These are phyloP conservation scores for Sporothrix globosa DNA, from an alignment of 2,329 filamentous ascomycete species.

Conservation along the genomic window DNA sequence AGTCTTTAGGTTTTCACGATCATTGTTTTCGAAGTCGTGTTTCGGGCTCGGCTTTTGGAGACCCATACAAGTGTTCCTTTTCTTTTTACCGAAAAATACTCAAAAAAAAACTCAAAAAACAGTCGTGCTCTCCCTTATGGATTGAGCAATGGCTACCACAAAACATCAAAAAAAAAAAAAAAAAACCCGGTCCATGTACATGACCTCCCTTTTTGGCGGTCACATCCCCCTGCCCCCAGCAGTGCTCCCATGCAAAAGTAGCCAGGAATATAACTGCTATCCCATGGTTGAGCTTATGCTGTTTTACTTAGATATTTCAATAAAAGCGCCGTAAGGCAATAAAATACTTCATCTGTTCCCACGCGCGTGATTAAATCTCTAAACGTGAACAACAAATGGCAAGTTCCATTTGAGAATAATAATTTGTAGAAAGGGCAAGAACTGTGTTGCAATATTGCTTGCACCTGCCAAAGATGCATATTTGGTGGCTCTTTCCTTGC, in stretches of 20 bases:
- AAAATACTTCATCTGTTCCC: neutral
- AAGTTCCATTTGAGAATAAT: neutral
- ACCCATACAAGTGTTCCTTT: no score
- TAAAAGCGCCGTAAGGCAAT: neutral
- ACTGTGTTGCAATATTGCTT: neutral
- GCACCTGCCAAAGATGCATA: neutral
- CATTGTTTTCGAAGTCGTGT: no score
- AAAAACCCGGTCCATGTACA: neutral
- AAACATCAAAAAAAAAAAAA: neutral
- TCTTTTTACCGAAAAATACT: neutral
- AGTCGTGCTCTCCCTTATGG: neutral
- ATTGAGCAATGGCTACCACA: neutral
- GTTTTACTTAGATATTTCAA: neutral
- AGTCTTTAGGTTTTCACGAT: no score
- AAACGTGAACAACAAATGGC: neutral
- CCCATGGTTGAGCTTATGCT: neutral
- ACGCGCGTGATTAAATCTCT: neutral
- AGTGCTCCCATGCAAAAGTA: neutral
- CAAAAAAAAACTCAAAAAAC: neutral
- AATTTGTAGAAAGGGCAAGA: neutral
- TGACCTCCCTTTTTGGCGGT: neutral
- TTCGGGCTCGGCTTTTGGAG: no score
- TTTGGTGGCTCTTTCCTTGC: constrained; percentile 8
- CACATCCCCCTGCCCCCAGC: neutral
- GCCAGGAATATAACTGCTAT: neutral